A percentile compares a stretch with the other conserved stretches of the same genome.
Evolutionary conservation across 495 filamentous ascomycete species (phyloP).

Genomic region (Podospora anserina): DNA sequence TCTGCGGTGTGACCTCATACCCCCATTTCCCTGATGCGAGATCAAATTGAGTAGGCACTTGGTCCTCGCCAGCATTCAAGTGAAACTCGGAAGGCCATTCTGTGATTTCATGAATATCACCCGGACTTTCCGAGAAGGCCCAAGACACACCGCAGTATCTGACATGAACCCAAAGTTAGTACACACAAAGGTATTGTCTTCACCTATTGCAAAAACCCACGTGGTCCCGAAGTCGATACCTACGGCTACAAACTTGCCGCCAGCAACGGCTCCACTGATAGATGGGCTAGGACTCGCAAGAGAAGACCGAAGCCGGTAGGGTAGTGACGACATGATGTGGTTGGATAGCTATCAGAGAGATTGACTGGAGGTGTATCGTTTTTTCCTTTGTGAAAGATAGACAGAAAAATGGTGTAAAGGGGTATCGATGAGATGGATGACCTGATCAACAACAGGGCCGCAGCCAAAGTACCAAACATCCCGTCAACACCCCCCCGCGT

Average conservation of each 20-base stretch:
- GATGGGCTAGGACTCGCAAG: neutral
- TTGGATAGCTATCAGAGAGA: neutral
- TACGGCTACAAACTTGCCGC: conserved; percentile 21
- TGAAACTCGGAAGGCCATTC: conserved; percentile 21
- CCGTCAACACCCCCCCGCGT: neutral
- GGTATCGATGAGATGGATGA: no score
- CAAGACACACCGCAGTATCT: conserved; percentile 31
- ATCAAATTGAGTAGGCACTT: conserved; percentile 29
- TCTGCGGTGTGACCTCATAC: conserved; percentile 22
- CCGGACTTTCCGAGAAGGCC: conserved; percentile 22
- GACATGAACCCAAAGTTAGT: neutral
- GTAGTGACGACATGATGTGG: neutral
- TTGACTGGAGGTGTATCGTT: neutral
- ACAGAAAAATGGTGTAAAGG: no score
- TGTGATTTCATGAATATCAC: conserved; percentile 23
- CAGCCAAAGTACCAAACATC: neutral
- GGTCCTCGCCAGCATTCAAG: conserved; percentile 18
- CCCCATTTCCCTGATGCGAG: conserved; percentile 24
- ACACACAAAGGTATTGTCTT: neutral
- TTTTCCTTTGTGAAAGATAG: no score
- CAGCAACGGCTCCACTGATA: neutral
- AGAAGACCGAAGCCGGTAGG: neutral
- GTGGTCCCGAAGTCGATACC: conserved; percentile 34
- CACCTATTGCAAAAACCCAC: conserved; percentile 2
- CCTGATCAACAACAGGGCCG: neutral